These are phyloP conservation scores for Hansfordia pulvinata DNA, from an alignment of 2,329 filamentous ascomycete species.

Conservation along the genomic window DNA sequence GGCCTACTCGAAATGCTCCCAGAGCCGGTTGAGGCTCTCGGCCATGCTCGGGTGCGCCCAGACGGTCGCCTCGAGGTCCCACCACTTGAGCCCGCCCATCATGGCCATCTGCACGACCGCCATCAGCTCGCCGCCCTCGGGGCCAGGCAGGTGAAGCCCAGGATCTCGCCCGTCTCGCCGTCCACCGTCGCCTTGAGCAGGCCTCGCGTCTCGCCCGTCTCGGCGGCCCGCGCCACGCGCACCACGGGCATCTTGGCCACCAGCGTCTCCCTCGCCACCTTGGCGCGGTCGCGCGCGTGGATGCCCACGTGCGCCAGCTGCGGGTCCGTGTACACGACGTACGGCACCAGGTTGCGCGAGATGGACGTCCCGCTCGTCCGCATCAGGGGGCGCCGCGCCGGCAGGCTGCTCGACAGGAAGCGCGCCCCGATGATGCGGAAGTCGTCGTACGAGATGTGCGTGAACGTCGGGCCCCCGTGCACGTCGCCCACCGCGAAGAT, in stretches of 20 bases:
- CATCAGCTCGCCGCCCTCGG: constrained; percentile 40
- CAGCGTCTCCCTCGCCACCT: constrained; percentile 18
- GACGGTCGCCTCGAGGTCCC: constrained; percentile 28
- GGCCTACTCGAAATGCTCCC: constrained; percentile 26
- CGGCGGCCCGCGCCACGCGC: constrained; percentile 33
- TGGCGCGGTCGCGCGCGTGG: constrained; percentile 23
- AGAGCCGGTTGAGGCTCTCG: constrained; percentile 37
- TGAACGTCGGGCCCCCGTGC: constrained; percentile 37
- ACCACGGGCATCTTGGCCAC: constrained; percentile 36
- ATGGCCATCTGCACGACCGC: constrained; percentile 37
- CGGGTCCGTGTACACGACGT: constrained; percentile 38
- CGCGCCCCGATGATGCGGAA: constrained; percentile 35
- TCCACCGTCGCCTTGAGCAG: constrained; percentile 39
- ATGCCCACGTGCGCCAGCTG: constrained; percentile 37
- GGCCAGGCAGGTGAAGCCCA: constrained; percentile 35
- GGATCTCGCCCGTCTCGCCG: constrained; percentile 29
- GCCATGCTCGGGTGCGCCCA: constrained; percentile 36
- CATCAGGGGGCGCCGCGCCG: constrained; percentile 12
- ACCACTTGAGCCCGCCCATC: constrained; percentile 30
- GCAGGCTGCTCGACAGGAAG: constrained; percentile 17
- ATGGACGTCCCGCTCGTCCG: constrained; percentile 10
- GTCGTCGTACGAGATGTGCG: constrained; percentile 42
- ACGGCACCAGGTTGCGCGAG: constrained; percentile 24
- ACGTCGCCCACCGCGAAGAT: constrained; percentile 37
- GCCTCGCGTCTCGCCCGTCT: constrained; percentile 35